A percentile compares a stretch with the other conserved stretches of the same genome.
Evolutionary conservation across 176 grass and related monocot species (phyloP).

Genomic region (Calamus simplicifolius): DNA sequence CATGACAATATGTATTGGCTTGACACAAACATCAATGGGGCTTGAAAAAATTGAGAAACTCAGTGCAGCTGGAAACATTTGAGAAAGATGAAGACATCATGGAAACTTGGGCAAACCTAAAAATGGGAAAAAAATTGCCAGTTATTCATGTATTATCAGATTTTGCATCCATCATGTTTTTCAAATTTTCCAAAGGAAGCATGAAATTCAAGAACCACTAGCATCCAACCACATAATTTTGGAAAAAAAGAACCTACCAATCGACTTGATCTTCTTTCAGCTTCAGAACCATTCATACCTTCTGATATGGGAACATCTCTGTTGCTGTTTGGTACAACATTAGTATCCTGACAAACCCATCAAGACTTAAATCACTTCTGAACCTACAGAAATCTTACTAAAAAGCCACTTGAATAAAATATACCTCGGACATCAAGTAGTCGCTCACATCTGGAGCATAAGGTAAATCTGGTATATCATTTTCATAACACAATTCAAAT

Average conservation of each 20-base stretch:
- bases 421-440: slow-evolving; percentile 77
- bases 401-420: not conserved
- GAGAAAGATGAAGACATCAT: too few species aligned
- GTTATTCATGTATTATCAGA: too few species aligned
- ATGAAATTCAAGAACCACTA: not conserved
- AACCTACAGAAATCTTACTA: slow-evolving; percentile 1
- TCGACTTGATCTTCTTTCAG: slow-evolving; percentile 58
- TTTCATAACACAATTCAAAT: slow-evolving; percentile 74
- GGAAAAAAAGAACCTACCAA: slow-evolving; percentile 18
- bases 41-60: too few species aligned
- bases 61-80: too few species aligned
- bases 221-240: too few species aligned
- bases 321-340: slow-evolving; percentile 40
- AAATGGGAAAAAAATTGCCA: too few species aligned
- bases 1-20: too few species aligned
- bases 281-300: slow-evolving; percentile 75
- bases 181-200: not conserved
- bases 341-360: slow-evolving; percentile 40
- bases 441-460: slow-evolving; percentile 86
- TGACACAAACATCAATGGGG: too few species aligned
- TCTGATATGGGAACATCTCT: slow-evolving; percentile 63
- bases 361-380: not conserved
- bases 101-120: too few species aligned
- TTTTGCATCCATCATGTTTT: too few species aligned
- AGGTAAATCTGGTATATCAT: slow-evolving; percentile 79